phyloP scores from a whole-genome alignment of 208 protist genomes.

The Trypanosoma mega region DNA sequence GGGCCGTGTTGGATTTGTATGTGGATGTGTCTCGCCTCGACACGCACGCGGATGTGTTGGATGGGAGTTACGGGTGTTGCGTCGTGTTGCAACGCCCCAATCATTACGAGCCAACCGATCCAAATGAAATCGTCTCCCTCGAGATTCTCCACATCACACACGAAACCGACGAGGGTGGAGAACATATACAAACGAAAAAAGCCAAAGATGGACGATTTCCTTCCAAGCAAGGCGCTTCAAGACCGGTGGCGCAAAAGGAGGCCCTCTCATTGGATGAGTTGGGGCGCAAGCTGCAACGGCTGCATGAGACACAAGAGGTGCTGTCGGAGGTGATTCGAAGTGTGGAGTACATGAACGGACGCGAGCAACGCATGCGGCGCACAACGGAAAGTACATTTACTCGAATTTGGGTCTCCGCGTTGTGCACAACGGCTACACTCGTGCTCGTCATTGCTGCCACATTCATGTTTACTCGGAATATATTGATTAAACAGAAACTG shows the following conservation, averaged over 20 bases:
- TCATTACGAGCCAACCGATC: no score
- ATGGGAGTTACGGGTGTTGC: no score
- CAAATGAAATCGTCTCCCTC: no score
- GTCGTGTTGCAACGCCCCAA: no score
- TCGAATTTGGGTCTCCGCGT: slow-evolving; percentile 37
- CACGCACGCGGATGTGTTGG: no score
- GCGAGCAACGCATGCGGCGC: slow-evolving; percentile 34
- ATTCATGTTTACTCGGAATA: slow-evolving; percentile 42
- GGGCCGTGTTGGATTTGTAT: no score
- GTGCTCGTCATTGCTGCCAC: slow-evolving; percentile 20
- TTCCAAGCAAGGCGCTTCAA: background rate
- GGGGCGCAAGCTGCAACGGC: slow-evolving; percentile 17
- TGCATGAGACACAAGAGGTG: slow-evolving; percentile 24
- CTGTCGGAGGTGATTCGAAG: slow-evolving; percentile 24
- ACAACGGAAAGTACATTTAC: slow-evolving; percentile 56
- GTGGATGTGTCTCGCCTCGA: no score
- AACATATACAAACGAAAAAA: no score
- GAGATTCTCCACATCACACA: no score
- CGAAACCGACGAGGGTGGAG: no score
- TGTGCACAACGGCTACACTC: slow-evolving; percentile 20
- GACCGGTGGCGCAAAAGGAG: background rate
- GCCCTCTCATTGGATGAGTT: slow-evolving; percentile 30
- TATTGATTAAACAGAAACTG: slow-evolving; percentile 53
- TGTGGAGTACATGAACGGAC: slow-evolving; percentile 22
- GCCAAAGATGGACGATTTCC: no score